These are phyloP conservation scores for Musa schizocarpa DNA, from an alignment of 176 grass and related monocot genomes.

Conservation along the genomic window DNA sequence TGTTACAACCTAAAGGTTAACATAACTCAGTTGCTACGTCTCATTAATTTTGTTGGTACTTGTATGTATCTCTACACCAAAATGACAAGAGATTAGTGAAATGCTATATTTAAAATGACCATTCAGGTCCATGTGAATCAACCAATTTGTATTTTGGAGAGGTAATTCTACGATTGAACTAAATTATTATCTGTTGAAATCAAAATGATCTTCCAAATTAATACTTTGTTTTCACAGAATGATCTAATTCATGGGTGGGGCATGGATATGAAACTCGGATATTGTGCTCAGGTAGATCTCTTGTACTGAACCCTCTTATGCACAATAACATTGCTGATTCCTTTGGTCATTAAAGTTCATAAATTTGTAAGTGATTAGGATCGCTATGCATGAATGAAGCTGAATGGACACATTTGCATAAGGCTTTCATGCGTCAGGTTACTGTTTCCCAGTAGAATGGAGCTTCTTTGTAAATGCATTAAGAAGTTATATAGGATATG, in stretches of 20 bases:
- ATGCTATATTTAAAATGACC: too few relatives aligned
- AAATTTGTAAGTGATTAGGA: background rate
- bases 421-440: background rate
- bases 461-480: background rate
- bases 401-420: background rate
- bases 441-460: background rate
- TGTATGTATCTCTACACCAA: too few relatives aligned
- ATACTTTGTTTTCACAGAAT: conserved; percentile 37
- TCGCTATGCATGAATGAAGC: background rate
- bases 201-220: background rate
- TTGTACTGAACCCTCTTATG: conserved; percentile 4
- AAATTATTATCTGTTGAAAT: too few relatives aligned
- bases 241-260: conserved; percentile 90
- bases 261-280: conserved; percentile 91
- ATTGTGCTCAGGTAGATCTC: conserved; percentile 77
- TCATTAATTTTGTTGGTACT: too few relatives aligned
- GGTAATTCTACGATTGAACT: too few relatives aligned
- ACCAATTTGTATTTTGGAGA: too few relatives aligned
- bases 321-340: conserved; percentile 6
- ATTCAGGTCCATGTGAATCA: background rate
- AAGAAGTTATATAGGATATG: background rate
- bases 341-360: background rate
- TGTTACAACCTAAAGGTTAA: too few relatives aligned
- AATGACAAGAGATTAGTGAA: too few relatives aligned
- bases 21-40: too few relatives aligned